phyloP scores from a whole-genome alignment of 371 early-diverging fungal species.

The Mycotypha africana region DNA sequence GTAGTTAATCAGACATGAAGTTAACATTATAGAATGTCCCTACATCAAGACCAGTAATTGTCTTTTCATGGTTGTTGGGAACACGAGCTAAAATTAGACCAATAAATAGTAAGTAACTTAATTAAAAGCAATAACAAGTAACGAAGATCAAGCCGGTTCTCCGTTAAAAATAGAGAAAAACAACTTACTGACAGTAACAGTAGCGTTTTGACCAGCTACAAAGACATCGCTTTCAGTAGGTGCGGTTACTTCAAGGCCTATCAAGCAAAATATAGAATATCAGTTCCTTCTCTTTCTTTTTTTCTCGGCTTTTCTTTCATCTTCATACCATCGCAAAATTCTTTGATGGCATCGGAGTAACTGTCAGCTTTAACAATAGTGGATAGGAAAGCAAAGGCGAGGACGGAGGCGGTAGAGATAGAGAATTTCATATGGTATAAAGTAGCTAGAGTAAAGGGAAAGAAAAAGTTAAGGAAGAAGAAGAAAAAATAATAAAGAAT shows the following conservation, averaged over 20 bases:
- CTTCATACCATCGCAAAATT: slow-evolving; percentile 34
- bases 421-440: slow-evolving; percentile 52
- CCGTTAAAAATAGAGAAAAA: too few species aligned
- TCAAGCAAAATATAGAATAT: background rate
- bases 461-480: too few species aligned
- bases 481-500: too few species aligned
- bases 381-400: slow-evolving; percentile 18
- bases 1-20: too few species aligned
- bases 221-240: slow-evolving; percentile 10
- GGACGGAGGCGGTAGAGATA: slow-evolving; percentile 28
- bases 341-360: slow-evolving; percentile 30
- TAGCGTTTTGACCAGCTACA: slow-evolving; percentile 18
- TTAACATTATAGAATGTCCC: background rate
- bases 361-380: slow-evolving; percentile 27
- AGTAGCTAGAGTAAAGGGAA: too few species aligned
- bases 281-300: background rate
- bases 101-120: too few species aligned
- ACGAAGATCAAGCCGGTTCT: too few species aligned
- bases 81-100: slow-evolving; percentile 17
- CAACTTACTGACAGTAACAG: slow-evolving; percentile 29
- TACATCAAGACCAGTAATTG: slow-evolving; percentile 30
- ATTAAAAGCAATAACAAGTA: too few species aligned
- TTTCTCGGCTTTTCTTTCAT: too few species aligned
- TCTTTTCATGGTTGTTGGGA: slow-evolving; percentile 16
- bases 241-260: slow-evolving; percentile 19